Conservation (phyloP, 495 filamentous ascomycete species). For the Talaromyces stipitatus region DNA sequence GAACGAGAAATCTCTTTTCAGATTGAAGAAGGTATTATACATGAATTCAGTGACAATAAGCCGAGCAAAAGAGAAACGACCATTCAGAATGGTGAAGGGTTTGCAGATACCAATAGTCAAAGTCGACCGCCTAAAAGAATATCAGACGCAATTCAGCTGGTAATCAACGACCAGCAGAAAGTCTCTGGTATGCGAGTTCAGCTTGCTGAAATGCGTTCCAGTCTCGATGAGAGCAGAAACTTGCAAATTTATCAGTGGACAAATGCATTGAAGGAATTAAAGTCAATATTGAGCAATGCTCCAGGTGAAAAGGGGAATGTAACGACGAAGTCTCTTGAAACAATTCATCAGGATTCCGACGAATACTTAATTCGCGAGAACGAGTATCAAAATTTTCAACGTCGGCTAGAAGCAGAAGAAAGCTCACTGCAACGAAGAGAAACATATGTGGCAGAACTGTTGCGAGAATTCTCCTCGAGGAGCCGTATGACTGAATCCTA, state of each 20-base stretch:
- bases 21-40: background rate
- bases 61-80: background rate
- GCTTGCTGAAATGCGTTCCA: slow-evolving; percentile 13
- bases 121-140: slow-evolving; percentile 1
- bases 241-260: slow-evolving; percentile 9
- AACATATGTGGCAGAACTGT: background rate
- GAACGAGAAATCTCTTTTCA: background rate
- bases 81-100: too few species aligned
- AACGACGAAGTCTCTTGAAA: slow-evolving; percentile 7
- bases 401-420: background rate
- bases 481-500: background rate
- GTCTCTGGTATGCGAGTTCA: slow-evolving; percentile 11
- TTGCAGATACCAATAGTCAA: too few species aligned
- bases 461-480: background rate
- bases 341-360: slow-evolving; percentile 3
- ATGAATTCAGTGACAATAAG: background rate
- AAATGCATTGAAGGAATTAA: slow-evolving; percentile 11
- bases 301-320: background rate
- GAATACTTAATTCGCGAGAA: background rate
- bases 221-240: slow-evolving; percentile 11
- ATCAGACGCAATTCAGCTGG: background rate
- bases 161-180: slow-evolving; percentile 9
- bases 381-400: background rate
- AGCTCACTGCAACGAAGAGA: background rate
- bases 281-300: slow-evolving; percentile 6